These are phyloP conservation scores for Dendrostoma leiphaemia DNA, from an alignment of 2,329 filamentous ascomycete genomes.

Conservation along the genomic window DNA sequence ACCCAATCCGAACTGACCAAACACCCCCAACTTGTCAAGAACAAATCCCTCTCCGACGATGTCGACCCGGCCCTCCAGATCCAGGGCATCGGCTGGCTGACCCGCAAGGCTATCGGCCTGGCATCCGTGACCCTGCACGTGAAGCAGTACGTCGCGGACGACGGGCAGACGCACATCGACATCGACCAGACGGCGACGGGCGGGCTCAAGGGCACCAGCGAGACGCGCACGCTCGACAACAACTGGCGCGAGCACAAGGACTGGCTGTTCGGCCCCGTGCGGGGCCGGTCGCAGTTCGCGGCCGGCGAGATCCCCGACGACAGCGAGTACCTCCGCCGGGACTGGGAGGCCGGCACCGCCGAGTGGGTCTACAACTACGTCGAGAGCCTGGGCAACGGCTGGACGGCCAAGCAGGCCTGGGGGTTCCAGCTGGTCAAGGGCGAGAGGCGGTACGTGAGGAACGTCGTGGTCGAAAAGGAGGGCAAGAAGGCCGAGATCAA, in stretches of 20 bases:
- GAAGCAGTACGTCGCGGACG: conserved; percentile 49
- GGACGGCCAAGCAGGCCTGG: conserved; percentile 59
- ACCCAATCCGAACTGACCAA: not conserved
- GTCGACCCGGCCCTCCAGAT: conserved; percentile 68
- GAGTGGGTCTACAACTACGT: conserved; percentile 63
- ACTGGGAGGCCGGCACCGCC: conserved; percentile 57
- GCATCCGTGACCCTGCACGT: conserved; percentile 68
- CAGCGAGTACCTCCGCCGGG: conserved; percentile 55
- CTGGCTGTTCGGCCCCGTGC: conserved; percentile 74
- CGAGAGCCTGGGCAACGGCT: conserved; percentile 49
- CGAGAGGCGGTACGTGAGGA: conserved; percentile 50
- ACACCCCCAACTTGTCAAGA: conserved; percentile 45
- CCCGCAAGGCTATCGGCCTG: conserved; percentile 67
- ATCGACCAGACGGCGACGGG: conserved; percentile 71
- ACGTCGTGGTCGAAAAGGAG: conserved; percentile 52
- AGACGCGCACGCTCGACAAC: conserved; percentile 54
- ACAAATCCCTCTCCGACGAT: conserved; percentile 69
- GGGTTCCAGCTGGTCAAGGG: conserved; percentile 56
- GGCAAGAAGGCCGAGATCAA: conserved; percentile 46
- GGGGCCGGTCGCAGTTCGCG: conserved; percentile 55
- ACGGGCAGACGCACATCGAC: conserved; percentile 58
- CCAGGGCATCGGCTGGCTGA: conserved; percentile 70
- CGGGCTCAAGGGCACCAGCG: conserved; percentile 63
- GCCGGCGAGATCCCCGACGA: conserved; percentile 39
- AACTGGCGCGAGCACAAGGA: conserved; percentile 64